phyloP scores from a whole-genome alignment of 768 basidiomycete species.

The Postia placenta region DNA sequence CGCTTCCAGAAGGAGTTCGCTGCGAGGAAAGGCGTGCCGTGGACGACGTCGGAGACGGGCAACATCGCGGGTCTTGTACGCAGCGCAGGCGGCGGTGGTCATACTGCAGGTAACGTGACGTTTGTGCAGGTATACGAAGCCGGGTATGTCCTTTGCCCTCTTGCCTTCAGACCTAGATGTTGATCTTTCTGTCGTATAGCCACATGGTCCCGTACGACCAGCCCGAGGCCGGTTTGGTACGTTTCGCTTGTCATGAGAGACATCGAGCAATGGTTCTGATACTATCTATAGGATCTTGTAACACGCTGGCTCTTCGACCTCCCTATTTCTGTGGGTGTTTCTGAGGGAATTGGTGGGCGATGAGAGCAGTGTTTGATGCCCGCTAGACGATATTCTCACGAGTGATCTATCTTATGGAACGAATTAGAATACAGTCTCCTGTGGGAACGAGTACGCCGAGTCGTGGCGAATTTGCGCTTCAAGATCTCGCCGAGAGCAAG shows the following conservation, averaged over 20 bases:
- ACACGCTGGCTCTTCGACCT: conserved; percentile 51
- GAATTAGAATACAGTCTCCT: no score
- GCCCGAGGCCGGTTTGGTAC: conserved; percentile 76
- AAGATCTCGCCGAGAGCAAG: no score
- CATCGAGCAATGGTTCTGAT: neutral
- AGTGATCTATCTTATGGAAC: no score
- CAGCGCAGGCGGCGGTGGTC: conserved; percentile 57
- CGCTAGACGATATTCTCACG: no score
- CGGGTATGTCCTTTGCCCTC: conserved; percentile 48
- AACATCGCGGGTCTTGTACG: conserved; percentile 63
- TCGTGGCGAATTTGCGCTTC: no score
- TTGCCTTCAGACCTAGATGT: neutral
- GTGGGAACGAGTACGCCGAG: no score
- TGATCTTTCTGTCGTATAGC: conserved; percentile 30
- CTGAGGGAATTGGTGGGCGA: no score
- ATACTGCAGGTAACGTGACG: conserved; percentile 76
- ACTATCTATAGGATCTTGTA: conserved; percentile 44
- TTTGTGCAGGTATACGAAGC: conserved; percentile 76
- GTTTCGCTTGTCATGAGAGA: conserved; percentile 21
- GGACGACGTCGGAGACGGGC: conserved; percentile 47
- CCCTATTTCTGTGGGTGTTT: conserved; percentile 33
- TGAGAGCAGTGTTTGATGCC: no score
- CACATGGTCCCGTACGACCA: conserved; percentile 93
- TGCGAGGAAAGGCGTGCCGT: conserved; percentile 42
- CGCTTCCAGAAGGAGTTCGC: conserved; percentile 58